These are phyloP conservation scores for Hypoxylon trugodes DNA, from an alignment of 495 filamentous ascomycete species.

Conservation along the genomic window DNA sequence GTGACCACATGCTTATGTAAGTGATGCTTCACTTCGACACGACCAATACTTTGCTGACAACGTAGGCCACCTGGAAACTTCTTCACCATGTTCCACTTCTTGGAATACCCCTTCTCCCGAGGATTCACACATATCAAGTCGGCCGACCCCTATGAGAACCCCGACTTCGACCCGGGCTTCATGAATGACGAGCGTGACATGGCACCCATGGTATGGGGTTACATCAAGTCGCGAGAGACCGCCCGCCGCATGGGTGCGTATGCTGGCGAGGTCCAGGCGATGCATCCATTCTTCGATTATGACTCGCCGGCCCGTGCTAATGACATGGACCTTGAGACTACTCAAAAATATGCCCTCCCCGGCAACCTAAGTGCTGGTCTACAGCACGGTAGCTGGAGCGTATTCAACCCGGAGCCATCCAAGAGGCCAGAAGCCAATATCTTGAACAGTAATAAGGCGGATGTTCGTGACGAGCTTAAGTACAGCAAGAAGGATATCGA, in stretches of 20 bases:
- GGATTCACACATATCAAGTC: conserved; percentile 77
- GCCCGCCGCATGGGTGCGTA: conserved; percentile 80
- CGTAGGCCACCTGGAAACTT: conserved; percentile 74
- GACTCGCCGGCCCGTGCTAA: conserved; percentile 72
- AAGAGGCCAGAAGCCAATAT: conserved; percentile 57
- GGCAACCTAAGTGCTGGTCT: conserved; percentile 79
- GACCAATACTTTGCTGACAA: not conserved
- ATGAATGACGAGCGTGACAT: conserved; percentile 88
- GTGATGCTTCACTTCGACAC: not conserved
- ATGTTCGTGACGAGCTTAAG: conserved; percentile 67
- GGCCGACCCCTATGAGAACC: conserved; percentile 73
- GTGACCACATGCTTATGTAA: conserved; percentile 74
- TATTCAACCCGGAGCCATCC: conserved; percentile 50
- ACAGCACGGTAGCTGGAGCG: conserved; percentile 60
- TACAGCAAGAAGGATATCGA: conserved; percentile 74
- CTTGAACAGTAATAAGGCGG: conserved; percentile 61
- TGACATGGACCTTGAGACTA: conserved; percentile 78
- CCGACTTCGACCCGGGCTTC: conserved; percentile 85
- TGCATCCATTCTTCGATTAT: conserved; percentile 73
- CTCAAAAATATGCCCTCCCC: conserved; percentile 75
- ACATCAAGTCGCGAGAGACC: conserved; percentile 87
- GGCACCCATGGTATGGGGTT: conserved; percentile 85
- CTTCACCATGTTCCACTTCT: conserved; percentile 89
- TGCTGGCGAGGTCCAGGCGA: conserved; percentile 75
- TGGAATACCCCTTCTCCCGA: conserved; percentile 84